Base-by-base conservation (phyloP, 441 rosid genomes). In the Eruca vesicaria region DNA sequence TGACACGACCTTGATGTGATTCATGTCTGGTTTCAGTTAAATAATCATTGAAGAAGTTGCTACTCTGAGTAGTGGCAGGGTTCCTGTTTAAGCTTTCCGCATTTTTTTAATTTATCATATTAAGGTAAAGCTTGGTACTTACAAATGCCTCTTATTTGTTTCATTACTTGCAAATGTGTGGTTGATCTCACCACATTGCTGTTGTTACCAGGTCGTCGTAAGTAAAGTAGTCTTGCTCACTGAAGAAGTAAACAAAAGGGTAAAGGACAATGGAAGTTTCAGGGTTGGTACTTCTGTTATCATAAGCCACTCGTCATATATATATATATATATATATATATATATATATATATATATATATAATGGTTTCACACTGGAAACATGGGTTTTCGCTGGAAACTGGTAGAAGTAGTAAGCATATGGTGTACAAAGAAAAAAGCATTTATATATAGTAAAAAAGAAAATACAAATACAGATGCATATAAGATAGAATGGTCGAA, bases 41-140 rank as follows among this genome's bases (percentile, higher is more conserved):
- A 43, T 43, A 61, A 68, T 20, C 52, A 63, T 45, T 19, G 28
- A 68, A 68, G 71, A 86, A 86, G 89, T 83, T 87, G 94, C 97
- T 90, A 88, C 90, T 72, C 69, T 66, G 58, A 76, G 74, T 82
- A 86, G 93, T 86, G 86, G 94, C 89, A 84, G 84, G 89, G 91
- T 90, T 88, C 87, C 74, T 76, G 85, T 90, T 87, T 90, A 50
- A 15, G 18, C 52, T n/a, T 43, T 43, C 18, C 50, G 50, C 50
- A 43, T 43, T 29, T 43, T 12, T 43, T 43, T 43, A 43, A 80
- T 74, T 71, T 86, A 81, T 87, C 90, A 84, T 94, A 92, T 88
- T 92, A 90, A 90, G 98, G 97, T 92, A 84, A 63, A 6, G 41
- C 58, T 21, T 69, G 69, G 74, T 14, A 71, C 12, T 10, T 35